Evolutionary conservation across 495 filamentous ascomycete species (phyloP).

Genomic region (Platismatia glauca): DNA sequence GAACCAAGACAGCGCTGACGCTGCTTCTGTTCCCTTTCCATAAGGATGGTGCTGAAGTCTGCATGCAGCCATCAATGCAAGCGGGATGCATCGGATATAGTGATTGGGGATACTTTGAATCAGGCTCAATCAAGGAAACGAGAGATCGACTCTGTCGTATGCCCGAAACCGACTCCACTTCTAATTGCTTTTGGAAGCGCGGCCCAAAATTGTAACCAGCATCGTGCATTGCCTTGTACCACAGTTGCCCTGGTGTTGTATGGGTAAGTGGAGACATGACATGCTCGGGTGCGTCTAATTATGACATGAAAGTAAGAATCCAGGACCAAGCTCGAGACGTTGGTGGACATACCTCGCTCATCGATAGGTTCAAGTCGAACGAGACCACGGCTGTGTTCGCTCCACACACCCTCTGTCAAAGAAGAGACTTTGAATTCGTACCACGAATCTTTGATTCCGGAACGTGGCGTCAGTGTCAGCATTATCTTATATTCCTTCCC

Average conservation of each 20-base stretch:
- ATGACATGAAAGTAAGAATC: too few species aligned
- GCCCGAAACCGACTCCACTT: too few species aligned
- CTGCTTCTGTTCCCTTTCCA: too few species aligned
- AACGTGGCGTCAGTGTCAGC: not conserved
- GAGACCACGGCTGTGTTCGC: slow-evolving; percentile 14
- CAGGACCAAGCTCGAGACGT: too few species aligned
- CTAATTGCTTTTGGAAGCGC: too few species aligned
- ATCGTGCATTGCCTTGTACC: slow-evolving; percentile 25
- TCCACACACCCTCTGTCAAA: not conserved
- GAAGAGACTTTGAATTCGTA: slow-evolving; percentile 10
- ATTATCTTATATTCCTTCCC: too few species aligned
- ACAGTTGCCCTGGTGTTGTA: slow-evolving; percentile 5
- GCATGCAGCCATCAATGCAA: slow-evolving; percentile 20
- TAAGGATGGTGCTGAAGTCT: too few species aligned
- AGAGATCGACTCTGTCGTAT: too few species aligned
- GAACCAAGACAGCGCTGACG: too few species aligned
- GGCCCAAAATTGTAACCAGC: slow-evolving; percentile 24
- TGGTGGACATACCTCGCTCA: too few species aligned
- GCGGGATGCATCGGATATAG: slow-evolving; percentile 22
- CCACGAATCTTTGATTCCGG: slow-evolving; percentile 1
- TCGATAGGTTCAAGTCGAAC: slow-evolving; percentile 9
- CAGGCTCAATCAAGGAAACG: slow-evolving; percentile 14
- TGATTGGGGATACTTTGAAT: slow-evolving; percentile 8
- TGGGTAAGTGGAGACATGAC: slow-evolving; percentile 16
- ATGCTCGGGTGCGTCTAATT: too few species aligned